A percentile compares a stretch with the other conserved stretches of the same genome.
phyloP scores from a whole-genome alignment of 768 basidiomycete genomes.

The Candolleomyces aberdarensis region DNA sequence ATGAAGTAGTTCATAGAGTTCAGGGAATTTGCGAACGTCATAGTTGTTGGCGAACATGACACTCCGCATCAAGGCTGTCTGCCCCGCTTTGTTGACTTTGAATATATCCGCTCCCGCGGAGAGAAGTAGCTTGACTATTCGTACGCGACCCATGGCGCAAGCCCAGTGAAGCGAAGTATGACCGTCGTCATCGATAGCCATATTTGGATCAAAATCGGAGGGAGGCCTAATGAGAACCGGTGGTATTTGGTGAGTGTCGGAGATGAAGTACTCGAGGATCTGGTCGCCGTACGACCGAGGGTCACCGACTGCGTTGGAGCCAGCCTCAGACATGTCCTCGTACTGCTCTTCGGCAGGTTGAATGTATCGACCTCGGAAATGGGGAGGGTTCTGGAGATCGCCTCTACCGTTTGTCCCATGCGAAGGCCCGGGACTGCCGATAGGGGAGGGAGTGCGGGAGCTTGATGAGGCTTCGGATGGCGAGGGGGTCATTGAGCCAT shows the following conservation, averaged over 20 bases:
- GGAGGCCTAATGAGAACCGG: conserved; percentile 85
- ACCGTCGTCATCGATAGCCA: conserved; percentile 96
- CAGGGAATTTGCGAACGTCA: conserved; percentile 97
- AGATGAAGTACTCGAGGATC: conserved; percentile 97
- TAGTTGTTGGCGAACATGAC: conserved; percentile 99
- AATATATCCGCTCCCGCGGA: conserved; percentile 96
- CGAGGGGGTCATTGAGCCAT: conserved; percentile 87
- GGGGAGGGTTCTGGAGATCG: conserved; percentile 30
- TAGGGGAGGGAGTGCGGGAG: conserved; percentile 93
- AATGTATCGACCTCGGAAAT: conserved; percentile 45
- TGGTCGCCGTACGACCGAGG: conserved; percentile 86
- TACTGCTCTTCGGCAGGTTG: conserved; percentile 40
- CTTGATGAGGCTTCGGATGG: conserved; percentile 83
- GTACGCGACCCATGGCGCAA: conserved; percentile 96
- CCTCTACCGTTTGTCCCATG: conserved; percentile 38
- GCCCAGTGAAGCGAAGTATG: conserved; percentile 99
- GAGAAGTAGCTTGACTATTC: conserved; percentile 91
- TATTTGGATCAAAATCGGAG: conserved; percentile 89
- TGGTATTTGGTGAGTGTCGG: conserved; percentile 91
- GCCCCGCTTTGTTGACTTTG: conserved; percentile 93
- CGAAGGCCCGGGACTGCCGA: conserved; percentile 53
- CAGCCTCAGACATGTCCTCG: conserved; percentile 44
- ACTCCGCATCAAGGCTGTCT: conserved; percentile 96
- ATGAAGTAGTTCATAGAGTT: conserved; percentile 93
- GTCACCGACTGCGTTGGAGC: conserved; percentile 48